Base-by-base conservation (phyloP, 495 filamentous ascomycete species). In the Talaromyces liani region DNA sequence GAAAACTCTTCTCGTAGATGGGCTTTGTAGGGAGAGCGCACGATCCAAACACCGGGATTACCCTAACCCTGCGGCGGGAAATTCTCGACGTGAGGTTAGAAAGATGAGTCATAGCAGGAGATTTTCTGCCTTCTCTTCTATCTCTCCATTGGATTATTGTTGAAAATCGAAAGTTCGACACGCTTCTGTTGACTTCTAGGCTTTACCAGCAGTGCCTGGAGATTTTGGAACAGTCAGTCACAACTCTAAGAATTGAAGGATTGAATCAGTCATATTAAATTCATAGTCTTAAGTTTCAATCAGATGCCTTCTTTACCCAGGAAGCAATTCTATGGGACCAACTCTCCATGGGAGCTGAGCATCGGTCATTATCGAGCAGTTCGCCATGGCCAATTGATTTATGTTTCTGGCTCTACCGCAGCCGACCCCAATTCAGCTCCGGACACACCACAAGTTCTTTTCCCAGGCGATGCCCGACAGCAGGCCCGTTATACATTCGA, bases 281-380 rank as follows among this genome's bases (percentile, higher is more conserved):
- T 16, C 45, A 18, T 20, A 56, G 27, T 24, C 49, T 22, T 18
- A 27, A 29, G 10, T 7, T 56, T 12, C 10, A 16, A 12, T 12
- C 53, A 56, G 12, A 56, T 56, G 53, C 9, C 56, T 58, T 18
- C 29, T 0, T 2, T 25, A 14, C 5, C 12, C 1, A 18, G 16
- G 22, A 74, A 73, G 61, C 65, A 65, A 61, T 67, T 58, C 64
- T 67, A 71, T 64, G 67, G 69, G 16, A 79, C 78, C 20, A 60
- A 68, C 25, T 79, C 76, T 3, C 79, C 78, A 7, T 82, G 75
- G 66, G 79, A 82, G 66, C 66, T 71, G 29, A 64, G 59, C 14
- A 74, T 80, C 61, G 79, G 79, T 16, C 81, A 82, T 62, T 79
- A 79, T 53, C 77, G 79, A 25, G 79, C 79, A 9, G 70, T 82